Conservation (phyloP, 1,284 basidiomycete genomes). For the Bjerkandera adusta region DNA sequence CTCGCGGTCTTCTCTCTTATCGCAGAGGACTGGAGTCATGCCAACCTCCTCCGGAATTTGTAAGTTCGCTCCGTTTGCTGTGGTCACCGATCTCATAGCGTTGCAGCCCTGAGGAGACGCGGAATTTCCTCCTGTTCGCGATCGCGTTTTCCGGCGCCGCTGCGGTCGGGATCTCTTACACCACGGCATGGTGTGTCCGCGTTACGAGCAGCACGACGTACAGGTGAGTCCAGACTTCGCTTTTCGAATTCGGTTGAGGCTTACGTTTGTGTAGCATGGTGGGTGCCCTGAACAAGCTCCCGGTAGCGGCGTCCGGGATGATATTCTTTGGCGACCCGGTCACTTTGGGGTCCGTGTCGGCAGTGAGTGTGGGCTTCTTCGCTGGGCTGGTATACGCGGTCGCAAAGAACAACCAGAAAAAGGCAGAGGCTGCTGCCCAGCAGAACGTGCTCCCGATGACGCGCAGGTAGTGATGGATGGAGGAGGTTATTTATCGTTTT, state of each 20-base stretch:
- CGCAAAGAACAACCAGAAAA: slow-evolving; percentile 88
- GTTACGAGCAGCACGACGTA: slow-evolving; percentile 98
- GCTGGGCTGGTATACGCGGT: slow-evolving; percentile 89
- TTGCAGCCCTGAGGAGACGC: slow-evolving; percentile 78
- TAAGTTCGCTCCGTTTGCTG: too few species aligned
- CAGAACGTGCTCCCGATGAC: slow-evolving; percentile 60
- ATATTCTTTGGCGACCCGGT: slow-evolving; percentile 92
- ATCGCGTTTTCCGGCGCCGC: slow-evolving; percentile 96
- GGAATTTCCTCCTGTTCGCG: slow-evolving; percentile 79
- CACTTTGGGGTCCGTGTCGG: slow-evolving; percentile 85
- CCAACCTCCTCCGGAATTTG: slow-evolving; percentile 86
- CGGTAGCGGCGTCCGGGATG: slow-evolving; percentile 96
- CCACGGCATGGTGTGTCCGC: slow-evolving; percentile 98
- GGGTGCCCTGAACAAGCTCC: slow-evolving; percentile 97
- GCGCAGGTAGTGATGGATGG: slow-evolving; percentile 32
- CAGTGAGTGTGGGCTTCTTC: slow-evolving; percentile 87
- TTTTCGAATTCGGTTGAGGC: background rate
- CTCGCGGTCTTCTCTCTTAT: slow-evolving; percentile 82
- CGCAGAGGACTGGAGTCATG: slow-evolving; percentile 88
- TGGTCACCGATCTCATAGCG: slow-evolving; percentile 2
- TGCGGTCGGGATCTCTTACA: slow-evolving; percentile 97
- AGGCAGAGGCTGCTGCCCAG: slow-evolving; percentile 47
- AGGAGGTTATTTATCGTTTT: background rate
- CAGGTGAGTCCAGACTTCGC: slow-evolving; percentile 46
- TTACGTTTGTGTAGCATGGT: slow-evolving; percentile 74